Evolutionary conservation across 1,284 basidiomycete genomes (phyloP).

Genomic region (Salmacisia buchloeana): DNA sequence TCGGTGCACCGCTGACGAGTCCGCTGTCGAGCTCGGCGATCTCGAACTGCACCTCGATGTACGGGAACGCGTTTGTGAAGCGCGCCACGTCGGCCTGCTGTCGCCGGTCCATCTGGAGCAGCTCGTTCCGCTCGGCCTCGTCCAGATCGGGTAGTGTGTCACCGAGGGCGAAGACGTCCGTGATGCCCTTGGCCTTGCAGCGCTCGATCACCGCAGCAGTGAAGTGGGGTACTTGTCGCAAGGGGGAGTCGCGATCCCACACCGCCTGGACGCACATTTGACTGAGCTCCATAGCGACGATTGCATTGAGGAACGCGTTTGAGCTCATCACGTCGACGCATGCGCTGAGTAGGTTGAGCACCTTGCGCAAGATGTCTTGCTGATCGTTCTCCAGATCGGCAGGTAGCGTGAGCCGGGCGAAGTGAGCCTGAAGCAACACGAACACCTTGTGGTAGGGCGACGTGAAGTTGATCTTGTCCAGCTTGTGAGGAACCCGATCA

Average conservation of each 20-base stretch:
- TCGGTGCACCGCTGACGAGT: conserved; percentile 75
- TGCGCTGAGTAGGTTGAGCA: conserved; percentile 63
- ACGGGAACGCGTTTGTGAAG: conserved; percentile 60
- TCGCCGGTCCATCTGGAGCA: conserved; percentile 75
- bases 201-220: conserved; percentile 67
- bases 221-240: conserved; percentile 95
- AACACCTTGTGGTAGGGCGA: conserved; percentile 97
- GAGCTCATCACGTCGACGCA: conserved; percentile 97
- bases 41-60: conserved; percentile 74
- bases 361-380: conserved; percentile 75
- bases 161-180: conserved; percentile 42
- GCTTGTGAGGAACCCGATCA: conserved; percentile 94
- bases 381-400: conserved; percentile 91
- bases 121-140: conserved; percentile 55
- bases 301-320: conserved; percentile 86
- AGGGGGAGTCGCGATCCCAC: conserved; percentile 72
- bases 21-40: conserved; percentile 62
- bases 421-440: conserved; percentile 92
- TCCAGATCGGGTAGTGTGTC: conserved; percentile 40
- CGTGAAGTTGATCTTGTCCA: conserved; percentile 75
- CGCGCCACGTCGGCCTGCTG: conserved; percentile 57
- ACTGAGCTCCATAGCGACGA: conserved; percentile 96
- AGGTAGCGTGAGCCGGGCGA: conserved; percentile 82
- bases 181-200: conserved; percentile 59
- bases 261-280: conserved; percentile 99